Evolutionary conservation across 257 asterid genomes (phyloP).

Genomic region (Nicotiana benthamiana): DNA sequence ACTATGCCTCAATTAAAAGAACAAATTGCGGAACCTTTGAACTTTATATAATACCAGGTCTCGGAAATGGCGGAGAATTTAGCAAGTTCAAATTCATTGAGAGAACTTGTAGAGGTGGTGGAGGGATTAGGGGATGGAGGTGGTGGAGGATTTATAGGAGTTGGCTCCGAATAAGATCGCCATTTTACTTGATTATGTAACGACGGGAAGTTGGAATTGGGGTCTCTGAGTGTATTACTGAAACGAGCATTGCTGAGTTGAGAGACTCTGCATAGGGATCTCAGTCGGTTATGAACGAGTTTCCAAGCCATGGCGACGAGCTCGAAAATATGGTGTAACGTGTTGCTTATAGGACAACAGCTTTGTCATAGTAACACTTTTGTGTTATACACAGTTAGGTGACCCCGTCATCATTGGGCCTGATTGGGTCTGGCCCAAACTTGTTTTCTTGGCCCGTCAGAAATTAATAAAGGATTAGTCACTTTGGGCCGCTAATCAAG

Average conservation of each 20-base stretch:
- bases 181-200: slow-evolving; percentile 9
- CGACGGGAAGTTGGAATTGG: not conserved
- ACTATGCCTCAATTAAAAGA: not conserved
- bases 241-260: not conserved
- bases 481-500: too few species aligned
- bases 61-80: slow-evolving; percentile 69
- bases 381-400: not conserved
- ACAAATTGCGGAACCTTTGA: not conserved
- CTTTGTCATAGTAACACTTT: not conserved
- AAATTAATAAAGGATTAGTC: too few species aligned
- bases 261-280: slow-evolving; percentile 21
- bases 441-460: not conserved
- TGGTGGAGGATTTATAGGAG: slow-evolving; percentile 22
- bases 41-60: slow-evolving; percentile 42
- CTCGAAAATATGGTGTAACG: not conserved
- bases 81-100: slow-evolving; percentile 56
- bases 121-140: not conserved
- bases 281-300: slow-evolving; percentile 33
- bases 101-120: slow-evolving; percentile 33
- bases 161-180: slow-evolving; percentile 34
- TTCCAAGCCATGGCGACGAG: slow-evolving; percentile 36
- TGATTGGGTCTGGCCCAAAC: not conserved
- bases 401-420: not conserved
- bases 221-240: not conserved
- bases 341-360: not conserved